Evolutionary conservation across 2,329 filamentous ascomycete genomes (phyloP), one percentile per base, ranked within the genome.

Genomic region (Aspergillus eucalypticola): DNA sequence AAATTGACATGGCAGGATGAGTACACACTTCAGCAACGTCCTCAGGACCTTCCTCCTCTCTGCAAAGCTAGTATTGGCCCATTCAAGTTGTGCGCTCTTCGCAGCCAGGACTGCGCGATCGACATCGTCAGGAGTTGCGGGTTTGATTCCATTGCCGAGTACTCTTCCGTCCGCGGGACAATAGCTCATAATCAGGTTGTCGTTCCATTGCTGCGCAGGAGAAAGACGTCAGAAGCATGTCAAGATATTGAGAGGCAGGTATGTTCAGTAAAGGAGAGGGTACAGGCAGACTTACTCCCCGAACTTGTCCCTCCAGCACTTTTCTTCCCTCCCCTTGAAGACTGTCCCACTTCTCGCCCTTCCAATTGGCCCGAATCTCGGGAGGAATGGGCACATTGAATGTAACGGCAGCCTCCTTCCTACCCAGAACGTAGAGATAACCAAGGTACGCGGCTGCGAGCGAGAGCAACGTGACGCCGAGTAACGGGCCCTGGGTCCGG

Each of bases 161-260:
- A 91, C 85, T 70, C 90, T 85, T 64, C 95, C 95, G 23, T 92
- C 97, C 1, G 94, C 94, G 1, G 95, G 95, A 46, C 90, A 90
- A 75, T 79, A 79, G 67, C 76, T 78, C 66, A 78, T 73, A 38
- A 79, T 76, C 54, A 78, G 66, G 19, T 74, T 66, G 17, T 75
- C 65, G 48, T 71, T 75, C 72, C 75, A 79, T 73, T 72, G 71
- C 74, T 78, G 64, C 21, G 10, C 10, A 44, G 54, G n/a, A 53
- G 21, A 11, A n/a, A 5, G 5, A 2, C 5, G 17, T 25, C 6
- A 10, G 25, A 27, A 35, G 17, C 3, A 54, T 25, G 19, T 23
- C 7, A 13, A 19, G 25, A 3, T 27, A 27, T 27, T 27, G 8
- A 27, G 7, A 27, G 25, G 25, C 7, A 27, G 25, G 25, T 27